Evolutionary conservation across 345 rosid species (phyloP), one percentile per base, ranked within the genome.

Genomic region (Citrus inodora): DNA sequence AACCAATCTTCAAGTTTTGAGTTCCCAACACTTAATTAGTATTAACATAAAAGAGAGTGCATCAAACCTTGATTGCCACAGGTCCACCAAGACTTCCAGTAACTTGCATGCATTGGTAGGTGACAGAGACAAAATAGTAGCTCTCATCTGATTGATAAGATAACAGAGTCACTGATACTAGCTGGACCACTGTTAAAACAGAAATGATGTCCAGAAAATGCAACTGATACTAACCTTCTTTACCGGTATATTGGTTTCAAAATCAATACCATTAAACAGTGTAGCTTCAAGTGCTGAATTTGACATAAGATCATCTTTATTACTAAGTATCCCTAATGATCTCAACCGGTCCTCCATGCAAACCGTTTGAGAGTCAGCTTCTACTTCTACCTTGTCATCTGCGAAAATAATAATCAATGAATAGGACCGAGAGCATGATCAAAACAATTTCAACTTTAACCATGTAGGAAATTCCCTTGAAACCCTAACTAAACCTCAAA

Each of bases 21-120:
- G 73, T 32, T 81, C 55, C 16, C 28, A 59, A 27, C 28, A 35
- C 56, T 78, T 58, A 37, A 37, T 60, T n/a, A 21, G 25, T 6
- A 75, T 53, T 79, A 59, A 73, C 24, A 10, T 17, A 27, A 60
- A 42, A 66, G 42, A 5, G 14, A 28, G 63, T 33, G 37, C 40
- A 25, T 38, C 83, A 73, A 77, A 96, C 99, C 98, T 92, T 51
- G 98, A 91, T 80, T 93, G 90, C 98, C 98, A 96, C 88, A 83
- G 76, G 67, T 77, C 76, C 78, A 93, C 81, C 88, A 96, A 87
- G 82, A 78, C 73, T 80, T 89, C 93, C 78, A 96, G 86, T 65
- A 92, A 89, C 81, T 90, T 86, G 76, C 77, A 82, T 19, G 95
- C 98, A 69, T 89, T 83, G 80, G 86, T 74, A 30, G 93, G 88